phyloP scores from a whole-genome alignment of 495 filamentous ascomycete genomes.

The Talaromyces adpressus region DNA sequence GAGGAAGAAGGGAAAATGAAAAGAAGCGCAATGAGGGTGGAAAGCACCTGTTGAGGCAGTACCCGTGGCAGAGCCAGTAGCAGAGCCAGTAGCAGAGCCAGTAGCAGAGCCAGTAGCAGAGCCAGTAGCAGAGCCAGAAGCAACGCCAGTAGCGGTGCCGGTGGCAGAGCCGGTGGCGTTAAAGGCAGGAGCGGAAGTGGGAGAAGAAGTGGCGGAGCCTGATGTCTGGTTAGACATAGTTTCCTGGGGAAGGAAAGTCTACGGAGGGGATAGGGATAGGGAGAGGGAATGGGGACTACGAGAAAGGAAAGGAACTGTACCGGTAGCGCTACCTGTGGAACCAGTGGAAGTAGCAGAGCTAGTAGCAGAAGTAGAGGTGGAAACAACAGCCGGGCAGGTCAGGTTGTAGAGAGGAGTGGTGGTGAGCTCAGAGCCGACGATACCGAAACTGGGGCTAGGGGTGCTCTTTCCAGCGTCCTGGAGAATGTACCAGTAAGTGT shows the following conservation, averaged over 20 bases:
- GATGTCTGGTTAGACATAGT: neutral
- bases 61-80: neutral
- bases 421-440: slow-evolving; percentile 44
- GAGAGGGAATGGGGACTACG: neutral
- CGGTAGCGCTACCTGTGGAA: slow-evolving; percentile 4
- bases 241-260: neutral
- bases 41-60: neutral
- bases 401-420: slow-evolving; percentile 59
- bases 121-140: slow-evolving; percentile 4
- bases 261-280: neutral
- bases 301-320: neutral
- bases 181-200: slow-evolving; percentile 27
- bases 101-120: slow-evolving; percentile 9
- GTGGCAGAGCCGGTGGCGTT: slow-evolving; percentile 18
- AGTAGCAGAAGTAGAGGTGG: slow-evolving; percentile 6
- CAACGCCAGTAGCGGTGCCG: slow-evolving; percentile 5
- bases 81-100: neutral
- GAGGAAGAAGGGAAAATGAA: neutral
- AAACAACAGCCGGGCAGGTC: slow-evolving; percentile 41
- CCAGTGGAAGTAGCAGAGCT: slow-evolving; percentile 11
- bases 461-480: slow-evolving; percentile 50
- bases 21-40: neutral
- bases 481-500: slow-evolving; percentile 71
- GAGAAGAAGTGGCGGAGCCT: slow-evolving; percentile 6
- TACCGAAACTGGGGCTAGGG: slow-evolving; percentile 65